Evolutionary conservation across 768 basidiomycete species (phyloP).

Genomic region (Boletus subparvulus): DNA sequence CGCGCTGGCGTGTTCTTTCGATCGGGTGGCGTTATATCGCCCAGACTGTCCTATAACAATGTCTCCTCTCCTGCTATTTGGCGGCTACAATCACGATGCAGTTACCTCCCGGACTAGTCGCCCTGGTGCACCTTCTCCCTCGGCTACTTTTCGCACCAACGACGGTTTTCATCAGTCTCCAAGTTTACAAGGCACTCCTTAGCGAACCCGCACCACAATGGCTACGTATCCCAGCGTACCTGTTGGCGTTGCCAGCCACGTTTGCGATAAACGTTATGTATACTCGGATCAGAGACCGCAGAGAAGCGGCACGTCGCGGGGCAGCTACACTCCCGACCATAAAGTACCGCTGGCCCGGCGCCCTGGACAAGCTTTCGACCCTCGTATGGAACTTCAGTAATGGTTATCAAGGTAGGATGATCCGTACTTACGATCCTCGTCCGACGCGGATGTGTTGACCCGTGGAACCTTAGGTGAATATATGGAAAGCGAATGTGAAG

Average conservation of each 20-base stretch:
- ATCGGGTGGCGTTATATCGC: too few species aligned
- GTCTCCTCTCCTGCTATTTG: too few species aligned
- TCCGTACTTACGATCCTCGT: background rate
- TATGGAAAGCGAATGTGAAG: constrained; percentile 5
- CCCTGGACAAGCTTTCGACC: constrained; percentile 43
- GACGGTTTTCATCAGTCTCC: constrained; percentile 12
- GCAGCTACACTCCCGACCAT: constrained; percentile 45
- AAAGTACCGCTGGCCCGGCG: constrained; percentile 42
- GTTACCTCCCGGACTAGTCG: constrained; percentile 34
- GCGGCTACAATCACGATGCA: background rate
- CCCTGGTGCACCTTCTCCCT: constrained; percentile 32
- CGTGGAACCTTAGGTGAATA: constrained; percentile 11
- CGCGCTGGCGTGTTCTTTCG: too few species aligned
- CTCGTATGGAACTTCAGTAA: constrained; percentile 39
- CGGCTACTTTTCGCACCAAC: constrained; percentile 21
- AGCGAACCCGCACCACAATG: constrained; percentile 7
- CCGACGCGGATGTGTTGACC: background rate
- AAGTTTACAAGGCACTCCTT: constrained; percentile 8
- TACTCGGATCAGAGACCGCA: constrained; percentile 42
- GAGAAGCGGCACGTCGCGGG: constrained; percentile 44
- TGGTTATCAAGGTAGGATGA: constrained; percentile 49
- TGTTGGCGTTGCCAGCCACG: constrained; percentile 26
- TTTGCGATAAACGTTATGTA: constrained; percentile 35
- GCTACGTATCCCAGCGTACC: constrained; percentile 15
- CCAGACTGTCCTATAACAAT: too few species aligned